Evolutionary conservation across 345 rosid species (phyloP).

Genomic region (Sisymbrium altissimum): DNA sequence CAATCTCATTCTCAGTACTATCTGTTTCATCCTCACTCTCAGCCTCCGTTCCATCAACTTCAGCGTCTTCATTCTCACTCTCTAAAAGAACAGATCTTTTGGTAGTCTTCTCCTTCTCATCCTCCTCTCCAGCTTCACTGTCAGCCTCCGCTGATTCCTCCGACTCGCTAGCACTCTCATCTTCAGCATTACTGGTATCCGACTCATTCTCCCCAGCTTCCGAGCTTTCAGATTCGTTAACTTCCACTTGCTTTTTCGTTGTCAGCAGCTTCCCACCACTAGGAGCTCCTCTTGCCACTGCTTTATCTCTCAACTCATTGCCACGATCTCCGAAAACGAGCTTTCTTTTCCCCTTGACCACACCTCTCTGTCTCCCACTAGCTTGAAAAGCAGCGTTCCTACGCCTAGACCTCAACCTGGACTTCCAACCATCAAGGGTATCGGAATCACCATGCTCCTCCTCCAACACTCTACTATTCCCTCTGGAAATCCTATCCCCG

Average conservation of each 20-base stretch:
- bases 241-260: neutral
- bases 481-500: constrained; percentile 19
- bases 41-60: constrained; percentile 21
- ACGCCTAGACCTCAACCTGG: constrained; percentile 59
- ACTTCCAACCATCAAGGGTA: constrained; percentile 53
- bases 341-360: constrained; percentile 47
- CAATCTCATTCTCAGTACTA: constrained; percentile 22
- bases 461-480: constrained; percentile 22
- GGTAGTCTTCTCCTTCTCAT: constrained; percentile 34
- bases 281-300: constrained; percentile 17
- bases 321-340: constrained; percentile 40
- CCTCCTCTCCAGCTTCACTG: constrained; percentile 30
- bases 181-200: constrained; percentile 34
- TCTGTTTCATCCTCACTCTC: constrained; percentile 27
- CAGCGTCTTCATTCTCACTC: constrained; percentile 32
- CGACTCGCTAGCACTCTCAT: constrained; percentile 30
- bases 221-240: constrained; percentile 22
- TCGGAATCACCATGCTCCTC: constrained; percentile 43
- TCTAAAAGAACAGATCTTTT: constrained; percentile 26
- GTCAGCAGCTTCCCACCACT: constrained; percentile 17
- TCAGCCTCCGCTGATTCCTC: constrained; percentile 31
- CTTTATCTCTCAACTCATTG: constrained; percentile 20
- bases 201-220: constrained; percentile 33
- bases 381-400: constrained; percentile 26
- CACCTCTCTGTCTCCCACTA: constrained; percentile 35